phyloP scores from a whole-genome alignment of 2,329 filamentous ascomycete genomes.

The Penicillium glabrum region DNA sequence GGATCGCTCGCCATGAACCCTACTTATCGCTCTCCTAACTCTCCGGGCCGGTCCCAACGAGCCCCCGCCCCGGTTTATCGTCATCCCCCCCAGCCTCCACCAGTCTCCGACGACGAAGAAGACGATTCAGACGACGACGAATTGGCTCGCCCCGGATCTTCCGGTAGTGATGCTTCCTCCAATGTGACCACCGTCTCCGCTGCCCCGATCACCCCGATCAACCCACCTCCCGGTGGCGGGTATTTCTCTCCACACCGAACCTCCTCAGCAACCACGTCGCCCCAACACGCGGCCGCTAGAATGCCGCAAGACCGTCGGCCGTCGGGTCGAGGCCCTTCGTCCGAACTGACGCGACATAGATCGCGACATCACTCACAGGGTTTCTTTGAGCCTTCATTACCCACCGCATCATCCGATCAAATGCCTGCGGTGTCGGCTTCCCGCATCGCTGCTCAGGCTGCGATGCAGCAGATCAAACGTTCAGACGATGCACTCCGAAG shows the following conservation, averaged over 20 bases:
- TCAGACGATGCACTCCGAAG: constrained; percentile 33
- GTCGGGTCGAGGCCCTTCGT: constrained; percentile 37
- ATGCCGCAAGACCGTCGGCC: constrained; percentile 42
- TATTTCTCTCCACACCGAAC: constrained; percentile 28
- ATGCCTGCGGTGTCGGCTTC: constrained; percentile 56
- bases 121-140: constrained; percentile 34
- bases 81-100: constrained; percentile 14
- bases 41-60: constrained; percentile 19
- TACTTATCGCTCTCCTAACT: constrained; percentile 13
- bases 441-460: constrained; percentile 65
- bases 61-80: constrained; percentile 18
- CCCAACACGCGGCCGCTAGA: constrained; percentile 31
- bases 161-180: constrained; percentile 50
- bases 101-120: constrained; percentile 22
- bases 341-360: constrained; percentile 42
- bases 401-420: constrained; percentile 51
- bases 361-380: constrained; percentile 61
- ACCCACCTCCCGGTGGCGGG: constrained; percentile 17
- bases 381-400: constrained; percentile 66
- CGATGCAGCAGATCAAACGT: constrained; percentile 54
- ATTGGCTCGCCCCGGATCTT: constrained; percentile 41
- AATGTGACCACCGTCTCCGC: constrained; percentile 46
- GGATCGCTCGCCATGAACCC: constrained; percentile 21
- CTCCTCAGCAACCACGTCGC: constrained; percentile 32
- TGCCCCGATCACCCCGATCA: constrained; percentile 39